A percentile compares a stretch with the other conserved stretches of the same genome.
These are phyloP conservation scores for Protoeuglena noctilucae DNA, from an alignment of 139 green algal species.

Conservation along the genomic window DNA sequence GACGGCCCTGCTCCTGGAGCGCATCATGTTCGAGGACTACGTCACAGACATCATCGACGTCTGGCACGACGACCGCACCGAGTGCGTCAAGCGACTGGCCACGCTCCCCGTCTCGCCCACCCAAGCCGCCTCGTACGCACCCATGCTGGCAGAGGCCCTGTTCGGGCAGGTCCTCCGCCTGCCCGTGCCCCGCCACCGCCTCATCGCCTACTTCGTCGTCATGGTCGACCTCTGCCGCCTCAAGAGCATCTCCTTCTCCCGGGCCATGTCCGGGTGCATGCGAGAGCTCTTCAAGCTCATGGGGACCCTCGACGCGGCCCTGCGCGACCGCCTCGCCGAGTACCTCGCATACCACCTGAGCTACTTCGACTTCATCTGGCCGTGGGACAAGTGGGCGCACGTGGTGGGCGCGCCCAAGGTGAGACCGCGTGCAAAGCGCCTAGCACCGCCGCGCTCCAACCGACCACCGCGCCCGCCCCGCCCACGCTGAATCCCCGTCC, in stretches of 20 bases:
- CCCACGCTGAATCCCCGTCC: too few species aligned
- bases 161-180: slow-evolving; percentile 71
- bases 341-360: slow-evolving; percentile 8
- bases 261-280: slow-evolving; percentile 11
- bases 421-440: too few species aligned
- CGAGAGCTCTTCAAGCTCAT: slow-evolving; percentile 9
- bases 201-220: slow-evolving; percentile 62
- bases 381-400: slow-evolving; percentile 7
- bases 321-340: background rate
- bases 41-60: background rate
- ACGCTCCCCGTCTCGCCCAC: too few species aligned
- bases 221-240: slow-evolving; percentile 38
- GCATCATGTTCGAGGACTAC: background rate
- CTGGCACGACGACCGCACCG: background rate
- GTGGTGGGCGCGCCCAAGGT: background rate
- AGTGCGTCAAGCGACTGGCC: slow-evolving; percentile 7
- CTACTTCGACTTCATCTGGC: slow-evolving; percentile 9
- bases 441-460: too few species aligned
- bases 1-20: too few species aligned
- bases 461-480: too few species aligned
- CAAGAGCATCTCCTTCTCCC: slow-evolving; percentile 12
- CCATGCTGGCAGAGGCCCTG: slow-evolving; percentile 58
- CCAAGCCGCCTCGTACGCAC: slow-evolving; percentile 34
- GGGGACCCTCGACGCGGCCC: background rate
- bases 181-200: slow-evolving; percentile 40